A percentile compares a stretch with the other conserved stretches of the same genome.
Evolutionary conservation across 345 rosid genomes (phyloP).

Genomic region (Eucalyptus regnans): DNA sequence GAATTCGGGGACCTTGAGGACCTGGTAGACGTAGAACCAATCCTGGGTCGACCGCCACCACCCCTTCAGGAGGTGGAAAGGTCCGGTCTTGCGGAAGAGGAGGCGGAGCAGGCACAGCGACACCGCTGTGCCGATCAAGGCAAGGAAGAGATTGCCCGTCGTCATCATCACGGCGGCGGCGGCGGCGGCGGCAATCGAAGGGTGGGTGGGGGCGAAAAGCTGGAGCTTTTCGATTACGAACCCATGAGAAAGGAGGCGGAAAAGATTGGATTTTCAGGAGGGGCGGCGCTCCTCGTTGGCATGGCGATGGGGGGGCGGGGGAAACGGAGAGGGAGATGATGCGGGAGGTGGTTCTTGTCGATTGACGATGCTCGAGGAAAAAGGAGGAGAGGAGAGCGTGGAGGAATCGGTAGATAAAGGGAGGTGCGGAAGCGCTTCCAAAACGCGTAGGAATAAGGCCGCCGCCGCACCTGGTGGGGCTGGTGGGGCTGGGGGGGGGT

Average conservation of each 20-base stretch:
- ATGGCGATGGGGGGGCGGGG: neutral
- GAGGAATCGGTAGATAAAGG: neutral
- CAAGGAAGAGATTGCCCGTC: neutral
- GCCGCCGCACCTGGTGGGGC: neutral
- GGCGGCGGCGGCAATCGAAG: neutral
- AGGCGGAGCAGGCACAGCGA: neutral
- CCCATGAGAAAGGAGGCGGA: neutral
- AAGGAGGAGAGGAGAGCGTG: neutral
- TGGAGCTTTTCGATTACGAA: neutral
- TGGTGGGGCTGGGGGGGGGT: no score
- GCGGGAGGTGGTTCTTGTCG: neutral
- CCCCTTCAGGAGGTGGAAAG: neutral
- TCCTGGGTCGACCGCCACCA: neutral
- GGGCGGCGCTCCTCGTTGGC: neutral
- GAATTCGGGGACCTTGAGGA: conserved; percentile 67
- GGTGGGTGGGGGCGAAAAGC: no score
- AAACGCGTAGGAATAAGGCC: neutral
- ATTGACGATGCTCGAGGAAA: neutral
- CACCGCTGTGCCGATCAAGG: neutral
- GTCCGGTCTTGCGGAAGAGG: neutral
- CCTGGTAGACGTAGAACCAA: conserved; percentile 20
- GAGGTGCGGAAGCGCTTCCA: neutral
- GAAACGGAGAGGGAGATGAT: neutral
- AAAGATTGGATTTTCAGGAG: neutral
- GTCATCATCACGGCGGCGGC: neutral